Evolutionary conservation across 1,139 yeast species (phyloP).

Genomic region (Blastobotrys capitulatus): DNA sequence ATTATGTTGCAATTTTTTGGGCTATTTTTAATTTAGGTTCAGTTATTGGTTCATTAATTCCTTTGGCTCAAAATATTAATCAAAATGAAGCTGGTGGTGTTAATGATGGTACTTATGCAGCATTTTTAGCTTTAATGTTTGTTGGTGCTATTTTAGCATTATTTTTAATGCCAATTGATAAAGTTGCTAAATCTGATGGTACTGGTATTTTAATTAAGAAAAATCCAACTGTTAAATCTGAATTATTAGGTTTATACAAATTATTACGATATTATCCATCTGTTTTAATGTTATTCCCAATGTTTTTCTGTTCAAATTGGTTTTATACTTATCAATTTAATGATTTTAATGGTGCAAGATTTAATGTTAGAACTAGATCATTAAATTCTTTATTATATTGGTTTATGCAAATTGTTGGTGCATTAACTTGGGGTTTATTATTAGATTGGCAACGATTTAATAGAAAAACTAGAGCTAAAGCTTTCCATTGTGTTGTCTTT

Average conservation of each 20-base stretch:
- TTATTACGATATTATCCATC: constrained; percentile 44
- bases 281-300: constrained; percentile 46
- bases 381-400: constrained; percentile 56
- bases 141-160: constrained; percentile 44
- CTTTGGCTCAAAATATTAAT: constrained; percentile 21
- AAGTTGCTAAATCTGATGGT: constrained; percentile 50
- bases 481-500: constrained; percentile 44
- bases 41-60: constrained; percentile 36
- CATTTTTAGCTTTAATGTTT: constrained; percentile 51
- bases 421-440: constrained; percentile 43
- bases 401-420: constrained; percentile 57
- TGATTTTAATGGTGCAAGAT: constrained; percentile 51
- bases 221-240: constrained; percentile 46
- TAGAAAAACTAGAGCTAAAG: constrained; percentile 44
- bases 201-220: constrained; percentile 43
- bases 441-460: constrained; percentile 42
- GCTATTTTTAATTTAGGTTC: constrained; percentile 60
- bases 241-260: constrained; percentile 39
- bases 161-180: constrained; percentile 45
- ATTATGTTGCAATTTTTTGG: constrained; percentile 53
- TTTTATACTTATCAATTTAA: constrained; percentile 61
- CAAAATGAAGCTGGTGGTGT: constrained; percentile 33
- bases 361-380: constrained; percentile 55
- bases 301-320: constrained; percentile 61
- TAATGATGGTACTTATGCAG: constrained; percentile 48